These are phyloP conservation scores for Quercus tomentella DNA, from an alignment of 331 rosid species.

Conservation along the genomic window DNA sequence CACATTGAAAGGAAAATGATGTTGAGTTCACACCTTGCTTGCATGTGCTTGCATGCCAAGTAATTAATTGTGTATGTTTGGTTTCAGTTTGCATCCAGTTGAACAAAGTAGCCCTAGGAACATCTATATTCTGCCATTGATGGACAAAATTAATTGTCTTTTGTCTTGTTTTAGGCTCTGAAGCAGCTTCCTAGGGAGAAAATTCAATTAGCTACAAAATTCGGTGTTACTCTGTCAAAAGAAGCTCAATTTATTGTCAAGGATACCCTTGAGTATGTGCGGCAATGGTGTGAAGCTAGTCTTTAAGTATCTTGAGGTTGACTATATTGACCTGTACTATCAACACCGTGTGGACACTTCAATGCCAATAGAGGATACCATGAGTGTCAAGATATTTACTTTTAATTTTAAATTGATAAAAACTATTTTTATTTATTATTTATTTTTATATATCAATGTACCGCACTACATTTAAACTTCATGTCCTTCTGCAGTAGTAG, in stretches of 20 bases:
- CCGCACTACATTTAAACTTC: not conserved
- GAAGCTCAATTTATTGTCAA: not conserved
- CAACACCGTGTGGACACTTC: not conserved
- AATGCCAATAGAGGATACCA: not conserved
- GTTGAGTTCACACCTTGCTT: too few relatives aligned
- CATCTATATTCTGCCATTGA: not conserved
- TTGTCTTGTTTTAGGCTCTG: not conserved
- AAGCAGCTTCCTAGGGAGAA: not conserved
- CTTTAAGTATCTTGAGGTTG: not conserved
- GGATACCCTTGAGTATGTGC: not conserved
- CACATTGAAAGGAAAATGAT: not conserved
- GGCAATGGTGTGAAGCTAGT: constrained; percentile 3
- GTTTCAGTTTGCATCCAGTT: not conserved
- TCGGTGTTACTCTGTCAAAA: not conserved
- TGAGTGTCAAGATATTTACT: not conserved
- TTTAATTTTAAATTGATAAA: not conserved
- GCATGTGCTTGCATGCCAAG: too few relatives aligned
- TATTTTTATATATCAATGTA: not conserved
- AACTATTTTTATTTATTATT: too few relatives aligned
- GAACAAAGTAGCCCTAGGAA: not conserved
- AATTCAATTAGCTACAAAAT: constrained; percentile 8
- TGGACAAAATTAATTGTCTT: not conserved
- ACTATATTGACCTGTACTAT: not conserved
- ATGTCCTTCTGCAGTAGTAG: not conserved
- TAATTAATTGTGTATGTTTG: not conserved